Percentiles rank a stretch among this genome's conserved stretches.
These are phyloP conservation scores for Penicillium lividum DNA, from an alignment of 495 filamentous ascomycete genomes.

Conservation along the genomic window DNA sequence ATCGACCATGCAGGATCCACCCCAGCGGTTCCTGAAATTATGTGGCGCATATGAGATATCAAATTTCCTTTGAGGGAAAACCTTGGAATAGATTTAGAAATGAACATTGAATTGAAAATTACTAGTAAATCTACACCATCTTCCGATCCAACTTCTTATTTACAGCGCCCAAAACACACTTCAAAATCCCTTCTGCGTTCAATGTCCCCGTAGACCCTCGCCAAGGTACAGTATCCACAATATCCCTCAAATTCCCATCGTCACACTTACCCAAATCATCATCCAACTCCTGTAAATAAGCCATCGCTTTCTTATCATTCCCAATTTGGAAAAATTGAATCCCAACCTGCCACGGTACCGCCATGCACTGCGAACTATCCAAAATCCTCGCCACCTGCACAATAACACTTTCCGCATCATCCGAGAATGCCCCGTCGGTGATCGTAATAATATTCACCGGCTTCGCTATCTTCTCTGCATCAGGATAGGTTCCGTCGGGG, in stretches of 20 bases:
- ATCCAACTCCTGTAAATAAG: slow-evolving; percentile 73
- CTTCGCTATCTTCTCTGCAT: slow-evolving; percentile 48
- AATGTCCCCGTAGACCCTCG: slow-evolving; percentile 46
- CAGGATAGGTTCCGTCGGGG: slow-evolving; percentile 25
- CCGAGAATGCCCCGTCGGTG: slow-evolving; percentile 84
- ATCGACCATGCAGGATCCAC: slow-evolving; percentile 17
- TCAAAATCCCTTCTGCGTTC: slow-evolving; percentile 73
- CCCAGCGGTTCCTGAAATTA: slow-evolving; percentile 19
- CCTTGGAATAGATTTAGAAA: neutral
- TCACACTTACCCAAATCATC: slow-evolving; percentile 63
- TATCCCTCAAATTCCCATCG: slow-evolving; percentile 68
- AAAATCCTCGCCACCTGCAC: slow-evolving; percentile 65
- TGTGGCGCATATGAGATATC: neutral
- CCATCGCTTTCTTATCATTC: slow-evolving; percentile 61
- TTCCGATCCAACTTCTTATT: slow-evolving; percentile 44
- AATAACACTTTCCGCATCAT: slow-evolving; percentile 77
- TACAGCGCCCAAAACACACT: slow-evolving; percentile 78
- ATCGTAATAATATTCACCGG: slow-evolving; percentile 93
- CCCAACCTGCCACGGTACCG: slow-evolving; percentile 83
- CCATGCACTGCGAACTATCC: slow-evolving; percentile 59
- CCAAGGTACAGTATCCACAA: slow-evolving; percentile 91
- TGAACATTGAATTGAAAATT: slow-evolving; percentile 2
- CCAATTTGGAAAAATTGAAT: slow-evolving; percentile 98
- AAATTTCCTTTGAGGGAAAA: neutral
- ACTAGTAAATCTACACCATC: slow-evolving; percentile 10